phyloP scores from a whole-genome alignment of 352 stramenopile species.

The Peronospora belbahrii region DNA sequence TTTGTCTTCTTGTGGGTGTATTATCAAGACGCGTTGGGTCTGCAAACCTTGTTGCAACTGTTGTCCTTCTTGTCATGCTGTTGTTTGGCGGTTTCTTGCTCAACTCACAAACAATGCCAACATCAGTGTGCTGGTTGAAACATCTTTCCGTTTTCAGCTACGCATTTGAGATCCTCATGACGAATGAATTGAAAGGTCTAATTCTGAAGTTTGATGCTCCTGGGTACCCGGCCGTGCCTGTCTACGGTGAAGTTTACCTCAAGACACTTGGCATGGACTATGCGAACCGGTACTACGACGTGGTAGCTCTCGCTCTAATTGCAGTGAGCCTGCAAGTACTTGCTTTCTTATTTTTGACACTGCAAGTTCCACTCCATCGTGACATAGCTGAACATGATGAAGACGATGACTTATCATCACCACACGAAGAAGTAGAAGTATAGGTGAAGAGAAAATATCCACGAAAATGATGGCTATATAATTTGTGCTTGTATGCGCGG shows the following conservation, averaged over 20 bases:
- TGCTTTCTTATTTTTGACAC: slow-evolving; percentile 53
- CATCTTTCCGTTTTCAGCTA: slow-evolving; percentile 84
- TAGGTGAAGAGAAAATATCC: neutral
- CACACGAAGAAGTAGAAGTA: slow-evolving; percentile 8
- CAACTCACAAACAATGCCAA: slow-evolving; percentile 74
- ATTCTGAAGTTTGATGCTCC: slow-evolving; percentile 73
- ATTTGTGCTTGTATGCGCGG: neutral
- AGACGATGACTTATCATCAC: slow-evolving; percentile 1
- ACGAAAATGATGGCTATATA: neutral
- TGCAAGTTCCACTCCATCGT: slow-evolving; percentile 54
- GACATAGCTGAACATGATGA: slow-evolving; percentile 23
- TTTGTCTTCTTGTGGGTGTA: slow-evolving; percentile 69
- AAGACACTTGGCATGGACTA: slow-evolving; percentile 81
- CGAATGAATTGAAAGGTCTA: slow-evolving; percentile 68
- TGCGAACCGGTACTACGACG: slow-evolving; percentile 63
- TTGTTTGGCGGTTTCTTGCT: slow-evolving; percentile 85
- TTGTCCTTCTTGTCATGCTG: slow-evolving; percentile 75
- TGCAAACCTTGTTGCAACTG: slow-evolving; percentile 64
- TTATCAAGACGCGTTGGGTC: slow-evolving; percentile 52
- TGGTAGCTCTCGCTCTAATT: slow-evolving; percentile 46
- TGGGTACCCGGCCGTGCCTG: slow-evolving; percentile 61
- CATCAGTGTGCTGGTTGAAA: slow-evolving; percentile 59
- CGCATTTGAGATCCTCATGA: slow-evolving; percentile 84
- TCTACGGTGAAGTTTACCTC: slow-evolving; percentile 81
- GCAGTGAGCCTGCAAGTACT: slow-evolving; percentile 46